Conservation (phyloP, 1,139 yeast genomes). For the Hyphopichia fennica region DNA sequence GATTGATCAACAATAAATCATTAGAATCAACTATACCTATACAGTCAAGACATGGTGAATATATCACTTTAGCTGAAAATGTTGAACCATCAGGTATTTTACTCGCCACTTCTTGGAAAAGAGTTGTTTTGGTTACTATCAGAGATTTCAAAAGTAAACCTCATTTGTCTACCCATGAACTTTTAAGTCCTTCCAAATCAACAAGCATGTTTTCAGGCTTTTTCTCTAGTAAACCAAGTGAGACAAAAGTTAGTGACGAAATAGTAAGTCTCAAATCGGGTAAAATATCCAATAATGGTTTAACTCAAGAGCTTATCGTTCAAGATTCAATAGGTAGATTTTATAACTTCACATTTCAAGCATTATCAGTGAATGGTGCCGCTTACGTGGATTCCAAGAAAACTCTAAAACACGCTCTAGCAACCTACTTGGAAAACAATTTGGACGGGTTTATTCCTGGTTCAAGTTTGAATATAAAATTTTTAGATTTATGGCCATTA, state of each 20-base stretch:
- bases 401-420: constrained; percentile 30
- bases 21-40: constrained; percentile 41
- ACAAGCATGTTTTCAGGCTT: constrained; percentile 27
- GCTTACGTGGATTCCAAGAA: constrained; percentile 27
- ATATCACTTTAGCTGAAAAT: constrained; percentile 55
- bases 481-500: constrained; percentile 57
- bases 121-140: constrained; percentile 62
- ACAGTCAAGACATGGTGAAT: constrained; percentile 47
- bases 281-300: constrained; percentile 50
- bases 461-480: constrained; percentile 28
- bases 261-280: constrained; percentile 65
- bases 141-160: constrained; percentile 74
- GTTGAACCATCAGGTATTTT: constrained; percentile 77
- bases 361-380: constrained; percentile 30
- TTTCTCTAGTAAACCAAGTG: constrained; percentile 16
- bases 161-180: constrained; percentile 34
- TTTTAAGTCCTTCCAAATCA: constrained; percentile 24
- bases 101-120: constrained; percentile 68
- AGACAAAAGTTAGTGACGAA: constrained; percentile 32
- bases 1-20: constrained; percentile 49
- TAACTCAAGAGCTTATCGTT: constrained; percentile 39
- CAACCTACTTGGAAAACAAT: constrained; percentile 30
- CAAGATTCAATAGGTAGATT: constrained; percentile 48
- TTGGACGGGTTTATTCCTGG: constrained; percentile 44
- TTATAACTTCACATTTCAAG: constrained; percentile 31